These are phyloP conservation scores for Hemileia vastatrix DNA, from an alignment of 1,284 basidiomycete species.

Conservation along the genomic window DNA sequence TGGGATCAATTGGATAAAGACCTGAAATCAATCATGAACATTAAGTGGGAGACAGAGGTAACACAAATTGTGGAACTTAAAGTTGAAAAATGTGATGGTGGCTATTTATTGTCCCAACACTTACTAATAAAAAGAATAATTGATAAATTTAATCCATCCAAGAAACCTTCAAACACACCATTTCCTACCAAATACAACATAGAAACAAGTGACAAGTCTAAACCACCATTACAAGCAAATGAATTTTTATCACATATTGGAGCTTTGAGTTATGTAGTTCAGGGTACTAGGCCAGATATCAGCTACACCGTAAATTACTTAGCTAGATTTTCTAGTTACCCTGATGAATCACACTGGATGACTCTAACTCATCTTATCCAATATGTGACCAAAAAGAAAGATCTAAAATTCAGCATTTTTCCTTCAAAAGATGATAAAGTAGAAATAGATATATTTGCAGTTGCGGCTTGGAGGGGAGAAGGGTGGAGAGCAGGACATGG, in stretches of 20 bases:
- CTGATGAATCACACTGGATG: background rate
- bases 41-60: background rate
- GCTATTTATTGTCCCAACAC: background rate
- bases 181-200: too few species aligned
- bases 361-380: background rate
- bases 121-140: background rate
- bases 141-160: background rate
- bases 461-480: too few species aligned
- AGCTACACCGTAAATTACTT: background rate
- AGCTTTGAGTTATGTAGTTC: too few species aligned
- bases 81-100: background rate
- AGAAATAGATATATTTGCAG: too few species aligned
- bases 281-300: too few species aligned
- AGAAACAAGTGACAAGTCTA: background rate
- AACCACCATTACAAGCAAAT: too few species aligned
- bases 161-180: too few species aligned
- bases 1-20: background rate
- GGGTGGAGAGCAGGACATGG: too few species aligned
- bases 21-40: background rate
- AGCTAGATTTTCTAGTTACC: background rate
- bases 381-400: background rate
- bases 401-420: too few species aligned
- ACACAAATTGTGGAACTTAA: background rate
- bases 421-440: too few species aligned
- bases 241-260: too few species aligned